A percentile compares a stretch with the other conserved stretches of the same genome.
Conservation (phyloP, 495 filamentous ascomycete species). For the Aspergillus kassunensis region DNA sequence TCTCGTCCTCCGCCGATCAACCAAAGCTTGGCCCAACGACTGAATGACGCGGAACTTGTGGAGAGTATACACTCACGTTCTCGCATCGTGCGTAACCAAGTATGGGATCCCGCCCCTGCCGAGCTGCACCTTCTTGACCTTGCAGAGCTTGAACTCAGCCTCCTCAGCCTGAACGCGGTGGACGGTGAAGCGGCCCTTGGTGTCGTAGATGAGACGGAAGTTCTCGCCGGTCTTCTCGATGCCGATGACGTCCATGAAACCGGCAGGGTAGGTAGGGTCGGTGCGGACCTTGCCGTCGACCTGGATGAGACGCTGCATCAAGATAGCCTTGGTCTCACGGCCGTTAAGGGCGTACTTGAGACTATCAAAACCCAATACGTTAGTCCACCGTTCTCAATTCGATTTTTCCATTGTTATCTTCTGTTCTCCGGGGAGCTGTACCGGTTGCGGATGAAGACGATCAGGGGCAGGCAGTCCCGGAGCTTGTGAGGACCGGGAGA, state of each 20-base stretch:
- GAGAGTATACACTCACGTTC: constrained; percentile 85
- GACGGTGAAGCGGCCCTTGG: constrained; percentile 99
- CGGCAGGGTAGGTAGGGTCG: constrained; percentile 93
- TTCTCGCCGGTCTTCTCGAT: constrained; percentile 99
- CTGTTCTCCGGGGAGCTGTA: constrained; percentile 23
- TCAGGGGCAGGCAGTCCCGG: constrained; percentile 96
- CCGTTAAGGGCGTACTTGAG: constrained; percentile 99
- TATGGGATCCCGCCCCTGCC: constrained; percentile 99
- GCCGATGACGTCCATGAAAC: constrained; percentile 99
- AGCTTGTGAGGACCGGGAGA: constrained; percentile 98
- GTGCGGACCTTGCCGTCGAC: constrained; percentile 99
- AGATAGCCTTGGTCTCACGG: constrained; percentile 94
- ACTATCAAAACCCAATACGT: constrained; percentile 41
- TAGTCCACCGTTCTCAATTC: background rate
- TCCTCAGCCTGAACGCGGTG: constrained; percentile 98
- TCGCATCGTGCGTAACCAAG: constrained; percentile 99
- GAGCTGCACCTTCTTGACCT: constrained; percentile 98
- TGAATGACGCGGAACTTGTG: constrained; percentile 85
- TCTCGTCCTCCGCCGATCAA: constrained; percentile 56
- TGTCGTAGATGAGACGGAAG: constrained; percentile 99
- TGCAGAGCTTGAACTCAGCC: constrained; percentile 98
- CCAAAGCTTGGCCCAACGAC: constrained; percentile 99
- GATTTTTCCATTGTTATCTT: too few species aligned
- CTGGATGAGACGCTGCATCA: constrained; percentile 99
- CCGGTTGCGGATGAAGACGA: constrained; percentile 97